A percentile compares a stretch with the other conserved stretches of the same genome.
These are phyloP conservation scores for Neurospora sp. DNA, from an alignment of 495 filamentous ascomycete genomes.

Conservation along the genomic window DNA sequence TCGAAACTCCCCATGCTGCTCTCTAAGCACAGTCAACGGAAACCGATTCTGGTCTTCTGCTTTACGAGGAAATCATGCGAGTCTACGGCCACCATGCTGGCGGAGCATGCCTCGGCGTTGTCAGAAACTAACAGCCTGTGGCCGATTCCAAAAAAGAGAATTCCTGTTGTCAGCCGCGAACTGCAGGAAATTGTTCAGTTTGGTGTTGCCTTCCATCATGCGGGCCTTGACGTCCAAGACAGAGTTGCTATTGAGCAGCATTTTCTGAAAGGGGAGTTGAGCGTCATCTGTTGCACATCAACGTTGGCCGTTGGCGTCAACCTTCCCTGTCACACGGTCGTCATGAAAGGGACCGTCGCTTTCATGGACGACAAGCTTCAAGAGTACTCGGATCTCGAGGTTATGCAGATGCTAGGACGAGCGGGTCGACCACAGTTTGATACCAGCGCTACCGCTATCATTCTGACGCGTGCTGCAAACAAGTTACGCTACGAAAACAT, in stretches of 20 bases:
- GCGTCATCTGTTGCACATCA: conserved; percentile 90
- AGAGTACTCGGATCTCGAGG: conserved; percentile 84
- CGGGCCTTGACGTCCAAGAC: conserved; percentile 66
- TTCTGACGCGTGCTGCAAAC: conserved; percentile 67
- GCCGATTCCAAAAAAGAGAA: conserved; percentile 47
- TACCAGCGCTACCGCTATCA: conserved; percentile 70
- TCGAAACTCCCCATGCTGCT: conserved; percentile 69
- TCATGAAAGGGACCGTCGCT: conserved; percentile 80
- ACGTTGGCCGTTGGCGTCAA: conserved; percentile 93
- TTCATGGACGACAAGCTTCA: conserved; percentile 53
- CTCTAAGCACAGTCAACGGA: conserved; percentile 59
- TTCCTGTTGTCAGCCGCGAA: conserved; percentile 49
- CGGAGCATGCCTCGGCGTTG: conserved; percentile 52
- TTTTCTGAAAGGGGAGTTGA: conserved; percentile 67
- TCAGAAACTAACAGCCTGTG: conserved; percentile 51
- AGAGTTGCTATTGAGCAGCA: conserved; percentile 59
- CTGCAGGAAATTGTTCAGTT: conserved; percentile 52
- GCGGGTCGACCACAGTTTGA: conserved; percentile 93
- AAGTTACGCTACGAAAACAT: conserved; percentile 69
- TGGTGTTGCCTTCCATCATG: conserved; percentile 92
- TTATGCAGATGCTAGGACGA: conserved; percentile 97
- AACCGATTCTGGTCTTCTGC: conserved; percentile 92
- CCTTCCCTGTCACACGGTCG: conserved; percentile 82
- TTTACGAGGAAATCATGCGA: conserved; percentile 72
- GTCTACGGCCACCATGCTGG: conserved; percentile 62